Evolutionary conservation across 2,329 filamentous ascomycete genomes (phyloP).

Genomic region (Clonostachys rhizophaga): DNA sequence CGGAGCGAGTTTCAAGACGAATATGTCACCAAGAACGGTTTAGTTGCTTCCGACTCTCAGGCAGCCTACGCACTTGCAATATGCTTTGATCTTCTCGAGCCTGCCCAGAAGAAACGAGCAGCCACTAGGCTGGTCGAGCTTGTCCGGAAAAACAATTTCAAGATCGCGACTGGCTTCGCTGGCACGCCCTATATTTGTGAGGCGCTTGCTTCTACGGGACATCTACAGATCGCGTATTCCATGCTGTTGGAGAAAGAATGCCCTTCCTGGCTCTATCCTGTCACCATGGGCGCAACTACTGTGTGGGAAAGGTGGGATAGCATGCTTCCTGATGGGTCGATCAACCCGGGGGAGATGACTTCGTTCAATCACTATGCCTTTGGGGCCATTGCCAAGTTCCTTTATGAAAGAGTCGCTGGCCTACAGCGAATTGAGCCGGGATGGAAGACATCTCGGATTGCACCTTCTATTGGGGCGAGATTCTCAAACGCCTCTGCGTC

Average conservation of each 20-base stretch:
- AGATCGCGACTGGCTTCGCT: constrained; percentile 1
- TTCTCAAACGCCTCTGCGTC: background rate
- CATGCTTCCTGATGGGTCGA: constrained; percentile 31
- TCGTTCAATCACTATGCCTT: constrained; percentile 46
- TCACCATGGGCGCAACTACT: constrained; percentile 39
- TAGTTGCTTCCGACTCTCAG: background rate
- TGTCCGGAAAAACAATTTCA: background rate
- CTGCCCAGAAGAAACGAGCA: background rate
- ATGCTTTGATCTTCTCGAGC: background rate
- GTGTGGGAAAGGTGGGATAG: constrained; percentile 48
- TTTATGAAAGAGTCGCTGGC: background rate
- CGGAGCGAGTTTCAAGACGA: background rate
- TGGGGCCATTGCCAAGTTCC: constrained; percentile 28
- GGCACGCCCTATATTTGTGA: background rate
- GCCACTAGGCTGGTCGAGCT: background rate
- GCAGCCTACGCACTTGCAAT: constrained; percentile 1
- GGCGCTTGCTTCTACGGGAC: background rate
- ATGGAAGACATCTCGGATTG: background rate
- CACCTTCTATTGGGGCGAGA: background rate
- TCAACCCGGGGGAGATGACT: constrained; percentile 43
- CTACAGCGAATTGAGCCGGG: background rate
- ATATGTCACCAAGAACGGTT: background rate
- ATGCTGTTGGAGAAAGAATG: constrained; percentile 39
- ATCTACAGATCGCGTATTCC: constrained; percentile 27
- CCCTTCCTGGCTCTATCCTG: constrained; percentile 42